phyloP scores from a whole-genome alignment of 31 red algal species.

The Odonthalia washingtoniensis region DNA sequence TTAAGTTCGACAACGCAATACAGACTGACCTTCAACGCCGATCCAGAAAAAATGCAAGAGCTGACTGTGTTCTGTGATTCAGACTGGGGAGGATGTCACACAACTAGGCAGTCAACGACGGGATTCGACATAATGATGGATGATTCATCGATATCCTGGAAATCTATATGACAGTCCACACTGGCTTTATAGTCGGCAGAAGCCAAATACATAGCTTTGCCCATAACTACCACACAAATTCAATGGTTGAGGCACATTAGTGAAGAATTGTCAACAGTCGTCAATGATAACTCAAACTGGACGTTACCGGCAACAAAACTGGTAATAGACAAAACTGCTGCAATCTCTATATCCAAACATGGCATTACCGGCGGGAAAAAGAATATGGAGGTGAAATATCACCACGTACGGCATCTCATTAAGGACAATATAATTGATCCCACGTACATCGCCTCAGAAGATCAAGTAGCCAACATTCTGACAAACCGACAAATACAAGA shows the following conservation, averaged over 20 bases:
- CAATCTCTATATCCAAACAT: neutral
- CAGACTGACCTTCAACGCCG: neutral
- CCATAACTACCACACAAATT: neutral
- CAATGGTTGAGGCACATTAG: neutral
- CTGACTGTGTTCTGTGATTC: slow-evolving; percentile 12
- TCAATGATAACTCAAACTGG: no score
- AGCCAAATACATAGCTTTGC: slow-evolving; percentile 6
- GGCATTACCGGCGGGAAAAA: neutral
- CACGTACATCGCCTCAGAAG: neutral
- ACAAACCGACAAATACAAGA: no score
- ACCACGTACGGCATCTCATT: slow-evolving; percentile 4
- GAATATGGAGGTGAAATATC: slow-evolving; percentile 20
- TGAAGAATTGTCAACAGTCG: neutral
- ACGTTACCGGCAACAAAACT: neutral
- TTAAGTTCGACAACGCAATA: neutral
- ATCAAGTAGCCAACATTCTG: slow-evolving; percentile 13
- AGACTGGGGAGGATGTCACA: slow-evolving; percentile 15
- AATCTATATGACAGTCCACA: neutral
- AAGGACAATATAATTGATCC: neutral
- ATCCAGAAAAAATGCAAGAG: neutral
- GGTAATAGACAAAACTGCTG: slow-evolving; percentile 1
- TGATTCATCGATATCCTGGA: no score
- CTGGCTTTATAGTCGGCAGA: slow-evolving; percentile 10
- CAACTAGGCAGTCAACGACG: neutral
- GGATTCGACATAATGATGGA: no score